These are phyloP conservation scores for Mucor lusitanicus DNA, from an alignment of 371 early-diverging fungal genomes.

Conservation along the genomic window DNA sequence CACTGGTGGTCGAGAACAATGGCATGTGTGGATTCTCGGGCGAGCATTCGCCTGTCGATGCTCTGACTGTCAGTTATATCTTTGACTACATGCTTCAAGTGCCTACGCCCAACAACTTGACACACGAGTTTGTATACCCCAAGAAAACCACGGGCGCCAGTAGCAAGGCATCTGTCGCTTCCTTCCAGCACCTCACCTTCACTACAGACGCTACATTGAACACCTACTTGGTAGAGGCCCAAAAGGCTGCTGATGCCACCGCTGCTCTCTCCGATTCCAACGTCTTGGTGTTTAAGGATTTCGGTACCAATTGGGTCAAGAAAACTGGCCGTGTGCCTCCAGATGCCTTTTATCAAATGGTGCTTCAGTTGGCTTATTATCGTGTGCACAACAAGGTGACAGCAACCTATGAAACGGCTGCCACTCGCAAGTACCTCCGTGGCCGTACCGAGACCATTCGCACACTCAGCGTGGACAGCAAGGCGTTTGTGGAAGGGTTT, in stretches of 20 bases:
- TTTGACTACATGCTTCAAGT: slow-evolving; percentile 62
- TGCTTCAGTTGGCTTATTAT: slow-evolving; percentile 81
- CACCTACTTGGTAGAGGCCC: slow-evolving; percentile 56
- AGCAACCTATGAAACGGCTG: slow-evolving; percentile 84
- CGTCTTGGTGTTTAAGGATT: slow-evolving; percentile 61
- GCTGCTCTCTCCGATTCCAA: slow-evolving; percentile 67
- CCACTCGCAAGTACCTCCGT: slow-evolving; percentile 74
- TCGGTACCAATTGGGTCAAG: slow-evolving; percentile 60
- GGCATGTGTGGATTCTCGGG: slow-evolving; percentile 77
- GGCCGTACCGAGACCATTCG: slow-evolving; percentile 91
- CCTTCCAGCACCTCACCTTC: slow-evolving; percentile 52
- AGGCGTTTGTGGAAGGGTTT: slow-evolving; percentile 69
- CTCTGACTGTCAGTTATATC: slow-evolving; percentile 67
- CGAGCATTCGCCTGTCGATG: slow-evolving; percentile 86
- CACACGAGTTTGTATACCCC: slow-evolving; percentile 5
- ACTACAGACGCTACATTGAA: slow-evolving; percentile 47
- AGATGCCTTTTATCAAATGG: slow-evolving; percentile 90
- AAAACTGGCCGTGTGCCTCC: slow-evolving; percentile 72
- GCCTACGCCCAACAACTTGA: slow-evolving; percentile 23
- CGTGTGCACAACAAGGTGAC: slow-evolving; percentile 64
- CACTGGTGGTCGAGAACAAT: slow-evolving; percentile 65
- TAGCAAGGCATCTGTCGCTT: background rate
- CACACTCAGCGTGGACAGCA: slow-evolving; percentile 65
- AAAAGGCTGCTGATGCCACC: slow-evolving; percentile 47
- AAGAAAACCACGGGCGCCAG: background rate